phyloP scores from a whole-genome alignment of 1,284 basidiomycete genomes.

The Rhodotorula sp. region DNA sequence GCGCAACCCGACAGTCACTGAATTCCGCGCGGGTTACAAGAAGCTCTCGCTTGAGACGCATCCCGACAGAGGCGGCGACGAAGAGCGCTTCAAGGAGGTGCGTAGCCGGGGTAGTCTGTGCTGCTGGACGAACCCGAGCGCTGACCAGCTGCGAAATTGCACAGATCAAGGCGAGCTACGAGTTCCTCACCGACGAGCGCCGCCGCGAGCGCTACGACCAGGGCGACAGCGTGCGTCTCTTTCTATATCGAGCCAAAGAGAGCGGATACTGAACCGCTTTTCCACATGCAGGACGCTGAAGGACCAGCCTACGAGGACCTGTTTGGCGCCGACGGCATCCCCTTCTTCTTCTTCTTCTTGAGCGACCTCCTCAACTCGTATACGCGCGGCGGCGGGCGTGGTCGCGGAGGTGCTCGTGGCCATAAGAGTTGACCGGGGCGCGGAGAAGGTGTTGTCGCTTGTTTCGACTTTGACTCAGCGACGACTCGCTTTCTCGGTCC shows the following conservation, averaged over 20 bases:
- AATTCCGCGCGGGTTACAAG: constrained; percentile 66
- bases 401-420: too few species aligned
- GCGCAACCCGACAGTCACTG: constrained; percentile 57
- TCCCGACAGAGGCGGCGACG: constrained; percentile 23
- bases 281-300: too few species aligned
- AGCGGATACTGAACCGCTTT: too few species aligned
- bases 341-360: too few species aligned
- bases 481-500: too few species aligned
- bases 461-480: too few species aligned
- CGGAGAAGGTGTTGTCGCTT: too few species aligned
- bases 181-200: constrained; percentile 68
- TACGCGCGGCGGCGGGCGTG: too few species aligned
- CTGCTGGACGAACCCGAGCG: not conserved
- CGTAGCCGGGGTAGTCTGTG: not conserved
- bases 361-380: too few species aligned
- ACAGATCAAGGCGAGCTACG: constrained; percentile 58
- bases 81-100: constrained; percentile 1
- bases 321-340: too few species aligned
- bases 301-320: too few species aligned
- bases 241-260: not conserved
- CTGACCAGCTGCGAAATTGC: not conserved
- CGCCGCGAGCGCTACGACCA: constrained; percentile 56
- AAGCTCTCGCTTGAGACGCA: constrained; percentile 75
- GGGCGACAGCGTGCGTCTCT: constrained; percentile 32
- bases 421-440: too few species aligned